phyloP scores from a whole-genome alignment of 768 basidiomycete genomes.

The Pulveroboletus frians region DNA sequence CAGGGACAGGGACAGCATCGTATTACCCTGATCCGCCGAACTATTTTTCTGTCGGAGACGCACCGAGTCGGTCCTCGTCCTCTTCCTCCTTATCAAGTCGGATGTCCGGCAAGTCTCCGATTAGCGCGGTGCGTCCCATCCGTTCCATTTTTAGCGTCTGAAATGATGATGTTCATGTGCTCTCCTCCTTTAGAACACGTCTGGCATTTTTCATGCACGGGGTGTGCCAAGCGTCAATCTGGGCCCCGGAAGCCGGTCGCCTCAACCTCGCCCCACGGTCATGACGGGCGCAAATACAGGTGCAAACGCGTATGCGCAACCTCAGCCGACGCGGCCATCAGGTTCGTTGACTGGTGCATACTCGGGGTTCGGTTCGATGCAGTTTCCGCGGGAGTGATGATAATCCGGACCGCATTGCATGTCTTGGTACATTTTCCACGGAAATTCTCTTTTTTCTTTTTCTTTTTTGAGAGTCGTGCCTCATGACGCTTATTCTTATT shows the following conservation, averaged over 20 bases:
- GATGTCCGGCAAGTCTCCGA: slow-evolving; percentile 28
- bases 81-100: slow-evolving; percentile 32
- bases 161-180: slow-evolving; percentile 5
- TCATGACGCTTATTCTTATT: slow-evolving; percentile 23
- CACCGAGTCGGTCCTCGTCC: slow-evolving; percentile 30
- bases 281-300: slow-evolving; percentile 2
- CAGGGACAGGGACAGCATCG: slow-evolving; percentile 7
- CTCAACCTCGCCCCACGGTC: slow-evolving; percentile 18
- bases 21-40: slow-evolving; percentile 23
- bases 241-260: slow-evolving; percentile 12
- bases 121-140: slow-evolving; percentile 20
- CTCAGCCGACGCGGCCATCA: slow-evolving; percentile 21
- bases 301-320: slow-evolving; percentile 19
- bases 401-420: background rate
- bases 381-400: slow-evolving; percentile 14
- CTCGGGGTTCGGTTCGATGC: slow-evolving; percentile 22
- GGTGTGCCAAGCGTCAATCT: slow-evolving; percentile 6
- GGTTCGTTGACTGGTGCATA: slow-evolving; percentile 9
- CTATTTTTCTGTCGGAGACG: slow-evolving; percentile 21
- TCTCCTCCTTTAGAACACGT: slow-evolving; percentile 14
- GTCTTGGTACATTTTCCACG: background rate
- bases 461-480: background rate
- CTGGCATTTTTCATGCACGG: slow-evolving; percentile 21
- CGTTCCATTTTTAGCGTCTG: background rate
- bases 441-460: background rate